These are phyloP conservation scores for Lupinus albus DNA, from an alignment of 306 rosid genomes.

Conservation along the genomic window DNA sequence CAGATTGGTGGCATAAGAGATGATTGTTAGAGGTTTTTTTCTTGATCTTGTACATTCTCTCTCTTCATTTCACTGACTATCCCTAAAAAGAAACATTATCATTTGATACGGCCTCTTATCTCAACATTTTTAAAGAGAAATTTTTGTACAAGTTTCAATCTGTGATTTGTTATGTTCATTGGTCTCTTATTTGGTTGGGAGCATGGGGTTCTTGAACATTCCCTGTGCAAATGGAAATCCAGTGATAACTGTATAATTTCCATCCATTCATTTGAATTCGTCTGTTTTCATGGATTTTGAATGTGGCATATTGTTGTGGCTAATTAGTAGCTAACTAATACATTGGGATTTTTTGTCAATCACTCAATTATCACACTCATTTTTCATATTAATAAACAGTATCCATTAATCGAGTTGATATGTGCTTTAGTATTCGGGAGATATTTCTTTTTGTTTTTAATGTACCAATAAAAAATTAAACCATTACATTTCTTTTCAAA, in stretches of 20 bases:
- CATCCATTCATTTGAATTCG: conserved; percentile 2
- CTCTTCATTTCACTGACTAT: conserved; percentile 38
- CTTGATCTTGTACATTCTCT: conserved; percentile 54
- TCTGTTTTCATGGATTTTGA: background rate
- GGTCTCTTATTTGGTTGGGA: conserved; percentile 28
- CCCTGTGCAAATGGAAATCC: conserved; percentile 9
- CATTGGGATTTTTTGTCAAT: no score
- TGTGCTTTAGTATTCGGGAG: no score
- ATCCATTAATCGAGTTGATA: no score
- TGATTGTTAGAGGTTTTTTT: conserved; percentile 41
- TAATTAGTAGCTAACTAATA: no score
- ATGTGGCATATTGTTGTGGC: background rate
- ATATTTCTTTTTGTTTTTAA: no score
- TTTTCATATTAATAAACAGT: no score
- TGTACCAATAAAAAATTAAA: no score
- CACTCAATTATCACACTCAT: no score
- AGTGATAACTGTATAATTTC: conserved; percentile 21
- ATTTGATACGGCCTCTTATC: conserved; percentile 33
- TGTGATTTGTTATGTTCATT: conserved; percentile 37
- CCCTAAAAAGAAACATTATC: conserved; percentile 41
- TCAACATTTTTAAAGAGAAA: conserved; percentile 27
- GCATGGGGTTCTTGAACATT: conserved; percentile 13
- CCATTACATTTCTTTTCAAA: no score
- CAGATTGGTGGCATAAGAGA: conserved; percentile 85
- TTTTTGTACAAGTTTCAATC: conserved; percentile 29